Conservation (phyloP, 495 filamentous ascomycete genomes). For the Xylaria nigripes region DNA sequence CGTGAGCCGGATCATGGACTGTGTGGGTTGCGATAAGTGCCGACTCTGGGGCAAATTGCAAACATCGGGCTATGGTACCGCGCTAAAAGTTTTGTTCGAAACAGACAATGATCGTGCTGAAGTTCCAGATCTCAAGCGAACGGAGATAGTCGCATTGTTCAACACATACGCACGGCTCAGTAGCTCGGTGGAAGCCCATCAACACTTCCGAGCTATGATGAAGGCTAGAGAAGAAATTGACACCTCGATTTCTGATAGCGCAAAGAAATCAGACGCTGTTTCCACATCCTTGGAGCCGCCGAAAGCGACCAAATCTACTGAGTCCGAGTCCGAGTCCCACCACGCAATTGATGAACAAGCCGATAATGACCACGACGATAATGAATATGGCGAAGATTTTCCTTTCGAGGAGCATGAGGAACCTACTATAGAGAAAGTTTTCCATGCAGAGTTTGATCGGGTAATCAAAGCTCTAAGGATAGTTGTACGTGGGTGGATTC, state of each 20-base stretch:
- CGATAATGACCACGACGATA: constrained; percentile 35
- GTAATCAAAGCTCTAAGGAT: constrained; percentile 54
- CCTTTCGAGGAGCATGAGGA: constrained; percentile 15
- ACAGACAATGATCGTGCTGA: constrained; percentile 67
- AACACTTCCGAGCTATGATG: constrained; percentile 64
- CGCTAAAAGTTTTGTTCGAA: constrained; percentile 91
- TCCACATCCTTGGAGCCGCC: constrained; percentile 23
- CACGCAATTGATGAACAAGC: constrained; percentile 21
- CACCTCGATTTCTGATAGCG: constrained; percentile 33
- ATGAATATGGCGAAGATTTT: constrained; percentile 43
- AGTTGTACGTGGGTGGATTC: constrained; percentile 63
- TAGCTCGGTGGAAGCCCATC: constrained; percentile 64
- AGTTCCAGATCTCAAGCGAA: constrained; percentile 71
- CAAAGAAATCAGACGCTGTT: constrained; percentile 38
- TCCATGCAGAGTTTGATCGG: constrained; percentile 53
- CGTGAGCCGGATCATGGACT: constrained; percentile 94
- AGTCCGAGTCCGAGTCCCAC: constrained; percentile 3
- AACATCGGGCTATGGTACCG: constrained; percentile 88
- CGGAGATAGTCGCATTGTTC: constrained; percentile 86
- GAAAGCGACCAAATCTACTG: constrained; percentile 4
- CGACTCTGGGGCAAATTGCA: constrained; percentile 98
- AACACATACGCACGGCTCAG: constrained; percentile 87
- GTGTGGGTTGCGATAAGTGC: constrained; percentile 98
- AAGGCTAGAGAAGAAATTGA: constrained; percentile 53
- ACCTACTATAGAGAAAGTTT: constrained; percentile 43